phyloP scores from a whole-genome alignment of 345 rosid species.

The Camelina laxa region DNA sequence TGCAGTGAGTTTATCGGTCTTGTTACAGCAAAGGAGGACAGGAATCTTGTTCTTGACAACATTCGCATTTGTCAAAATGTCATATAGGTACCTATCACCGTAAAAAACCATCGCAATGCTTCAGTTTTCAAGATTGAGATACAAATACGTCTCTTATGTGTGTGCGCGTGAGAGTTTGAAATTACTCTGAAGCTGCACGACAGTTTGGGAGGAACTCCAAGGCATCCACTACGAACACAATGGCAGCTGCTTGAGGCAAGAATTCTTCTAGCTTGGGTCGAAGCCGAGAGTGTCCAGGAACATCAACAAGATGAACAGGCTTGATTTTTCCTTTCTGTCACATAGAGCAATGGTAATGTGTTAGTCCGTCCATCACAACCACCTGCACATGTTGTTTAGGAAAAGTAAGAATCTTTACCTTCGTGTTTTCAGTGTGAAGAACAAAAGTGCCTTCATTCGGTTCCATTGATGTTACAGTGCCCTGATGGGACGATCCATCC shows the following conservation, averaged over 20 bases:
- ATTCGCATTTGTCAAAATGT: conserved; percentile 76
- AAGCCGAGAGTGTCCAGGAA: conserved; percentile 95
- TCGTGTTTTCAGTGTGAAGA: conserved; percentile 65
- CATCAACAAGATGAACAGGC: conserved; percentile 88
- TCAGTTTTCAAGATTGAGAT: background rate
- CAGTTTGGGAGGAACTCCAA: conserved; percentile 86
- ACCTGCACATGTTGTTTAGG: conserved; percentile 1
- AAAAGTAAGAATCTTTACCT: conserved; percentile 53
- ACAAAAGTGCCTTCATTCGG: conserved; percentile 85
- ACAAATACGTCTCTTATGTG: conserved; percentile 4
- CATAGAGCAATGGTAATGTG: conserved; percentile 19
- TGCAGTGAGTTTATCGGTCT: conserved; percentile 94
- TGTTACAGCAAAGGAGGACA: conserved; percentile 86
- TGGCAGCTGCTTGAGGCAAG: conserved; percentile 84
- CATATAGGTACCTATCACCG: conserved; percentile 72
- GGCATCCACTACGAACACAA: conserved; percentile 88
- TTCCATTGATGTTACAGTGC: conserved; percentile 96
- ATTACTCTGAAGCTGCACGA: conserved; percentile 79
- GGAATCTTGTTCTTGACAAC: conserved; percentile 86
- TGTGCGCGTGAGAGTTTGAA: conserved; percentile 2
- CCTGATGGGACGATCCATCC: conserved; percentile 87
- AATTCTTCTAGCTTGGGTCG: conserved; percentile 79
- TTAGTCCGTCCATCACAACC: conserved; percentile 10
- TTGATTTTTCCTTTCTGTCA: conserved; percentile 70
- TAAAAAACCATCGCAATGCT: conserved; percentile 21